Base-by-base conservation (phyloP, 2,329 filamentous ascomycete species). In the Colletotrichum paranaense region DNA sequence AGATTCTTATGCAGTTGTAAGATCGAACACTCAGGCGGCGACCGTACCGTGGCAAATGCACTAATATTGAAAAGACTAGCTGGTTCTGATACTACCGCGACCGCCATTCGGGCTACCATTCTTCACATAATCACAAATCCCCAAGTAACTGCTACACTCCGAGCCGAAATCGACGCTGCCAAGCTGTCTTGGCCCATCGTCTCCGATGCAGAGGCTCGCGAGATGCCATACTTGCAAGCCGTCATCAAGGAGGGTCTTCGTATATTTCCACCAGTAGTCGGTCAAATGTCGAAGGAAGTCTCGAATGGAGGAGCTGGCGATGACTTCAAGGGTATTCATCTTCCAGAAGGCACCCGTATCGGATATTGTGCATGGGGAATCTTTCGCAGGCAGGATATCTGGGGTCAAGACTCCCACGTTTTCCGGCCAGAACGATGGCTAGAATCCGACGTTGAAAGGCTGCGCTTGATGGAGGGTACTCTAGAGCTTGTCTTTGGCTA, bases 21-120 rank as follows among this genome's bases (percentile, higher is more conserved):
- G 76, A 57, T 5, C 24, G 11, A 28, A 42, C 16, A 42, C 38
- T 42, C 38, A 19, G 1, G 16, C 14, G 14, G 38, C 14, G 38
- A 42, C 7, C 14, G 38, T 19, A 42, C 7, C 14, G 38, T 19
- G 38, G 38, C 2, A 5, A 6, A 19, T 19, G 5, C 38, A 3
- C 49, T 49, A 63, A 73, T 26, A 66, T 74, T 62, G 73, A 79
- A 12, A 58, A 84, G 84, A 42, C 81, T 89, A 5, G 89, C 89
- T 6, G 90, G 90, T 6, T 88, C 88, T 0, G 90, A 91, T 70
- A 90, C 88, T 8, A 90, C 89, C 0, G 88, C 90, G 0, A 89
- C 88, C 0, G 85, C 86, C 1, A 85, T 92, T 6, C 86, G 90
- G 1, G 82, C 85, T 49, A 89, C 86, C 0, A 75, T 91, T 68